phyloP scores from a whole-genome alignment of 176 grass and related monocot species.

The Oryza meridionalis region DNA sequence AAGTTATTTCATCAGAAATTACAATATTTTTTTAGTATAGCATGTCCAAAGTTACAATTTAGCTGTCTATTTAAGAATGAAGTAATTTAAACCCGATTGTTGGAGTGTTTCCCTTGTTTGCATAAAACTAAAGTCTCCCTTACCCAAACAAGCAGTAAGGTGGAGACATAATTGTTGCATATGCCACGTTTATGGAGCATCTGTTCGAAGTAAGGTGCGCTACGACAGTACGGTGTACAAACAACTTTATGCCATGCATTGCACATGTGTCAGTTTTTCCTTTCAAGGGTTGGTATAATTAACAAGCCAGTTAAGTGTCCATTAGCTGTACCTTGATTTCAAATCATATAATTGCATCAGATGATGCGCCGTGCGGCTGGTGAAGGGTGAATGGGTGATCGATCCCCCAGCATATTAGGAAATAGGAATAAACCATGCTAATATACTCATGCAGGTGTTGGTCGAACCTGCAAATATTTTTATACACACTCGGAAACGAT shows the following conservation, averaged over 20 bases:
- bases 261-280: not conserved
- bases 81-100: no score
- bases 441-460: not conserved
- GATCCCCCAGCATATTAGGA: not conserved
- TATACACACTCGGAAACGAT: not conserved
- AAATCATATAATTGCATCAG: constrained; percentile 1
- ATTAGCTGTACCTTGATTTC: not conserved
- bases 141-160: not conserved
- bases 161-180: not conserved
- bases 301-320: not conserved
- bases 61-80: not conserved
- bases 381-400: not conserved
- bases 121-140: not conserved
- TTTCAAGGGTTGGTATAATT: not conserved
- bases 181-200: not conserved
- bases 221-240: not conserved
- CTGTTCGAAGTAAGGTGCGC: not conserved
- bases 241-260: not conserved
- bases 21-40: not conserved
- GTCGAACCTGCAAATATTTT: not conserved
- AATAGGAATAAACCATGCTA: not conserved
- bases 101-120: no score
- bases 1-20: not conserved
- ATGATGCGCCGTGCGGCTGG: not conserved
- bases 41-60: not conserved